Percentiles rank a stretch among this genome's conserved stretches.
Conservation (phyloP, 139 green algal genomes). For the Volvox africanus region DNA sequence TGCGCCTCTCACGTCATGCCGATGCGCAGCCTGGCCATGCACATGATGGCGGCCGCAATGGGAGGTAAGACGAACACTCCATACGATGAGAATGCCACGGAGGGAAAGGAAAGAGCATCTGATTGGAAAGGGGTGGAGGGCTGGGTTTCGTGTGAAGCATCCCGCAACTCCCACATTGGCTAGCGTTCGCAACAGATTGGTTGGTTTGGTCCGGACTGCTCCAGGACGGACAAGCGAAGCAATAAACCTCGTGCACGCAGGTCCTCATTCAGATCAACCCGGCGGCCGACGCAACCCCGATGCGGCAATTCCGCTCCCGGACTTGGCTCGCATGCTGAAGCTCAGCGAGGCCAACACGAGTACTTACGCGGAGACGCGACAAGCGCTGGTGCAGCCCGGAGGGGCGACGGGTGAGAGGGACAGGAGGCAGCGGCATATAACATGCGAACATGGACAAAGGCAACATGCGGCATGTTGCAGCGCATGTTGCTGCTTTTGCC, state of each 20-base stretch:
- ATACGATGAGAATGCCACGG: too few species aligned
- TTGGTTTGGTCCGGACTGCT: too few species aligned
- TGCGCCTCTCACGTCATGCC: constrained; percentile 15
- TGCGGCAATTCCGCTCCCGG: constrained; percentile 11
- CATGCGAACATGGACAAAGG: too few species aligned
- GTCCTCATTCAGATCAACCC: not conserved
- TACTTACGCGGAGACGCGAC: not conserved
- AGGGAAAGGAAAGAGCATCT: too few species aligned
- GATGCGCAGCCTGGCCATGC: not conserved
- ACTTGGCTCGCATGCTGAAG: not conserved
- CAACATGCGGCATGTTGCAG: too few species aligned
- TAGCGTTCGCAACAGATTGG: too few species aligned
- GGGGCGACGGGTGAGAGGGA: not conserved
- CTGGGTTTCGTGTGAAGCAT: too few species aligned
- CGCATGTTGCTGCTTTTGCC: too few species aligned
- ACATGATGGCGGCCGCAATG: constrained; percentile 22
- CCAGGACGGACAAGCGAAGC: too few species aligned
- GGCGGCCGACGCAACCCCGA: not conserved
- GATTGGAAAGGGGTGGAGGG: too few species aligned
- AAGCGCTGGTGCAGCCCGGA: constrained; percentile 12
- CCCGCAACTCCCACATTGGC: too few species aligned
- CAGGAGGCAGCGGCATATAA: too few species aligned
- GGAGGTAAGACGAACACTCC: not conserved
- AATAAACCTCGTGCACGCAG: not conserved
- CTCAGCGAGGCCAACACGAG: not conserved